phyloP scores from a whole-genome alignment of 2,329 filamentous ascomycete genomes.

The Colletotrichum siamense region DNA sequence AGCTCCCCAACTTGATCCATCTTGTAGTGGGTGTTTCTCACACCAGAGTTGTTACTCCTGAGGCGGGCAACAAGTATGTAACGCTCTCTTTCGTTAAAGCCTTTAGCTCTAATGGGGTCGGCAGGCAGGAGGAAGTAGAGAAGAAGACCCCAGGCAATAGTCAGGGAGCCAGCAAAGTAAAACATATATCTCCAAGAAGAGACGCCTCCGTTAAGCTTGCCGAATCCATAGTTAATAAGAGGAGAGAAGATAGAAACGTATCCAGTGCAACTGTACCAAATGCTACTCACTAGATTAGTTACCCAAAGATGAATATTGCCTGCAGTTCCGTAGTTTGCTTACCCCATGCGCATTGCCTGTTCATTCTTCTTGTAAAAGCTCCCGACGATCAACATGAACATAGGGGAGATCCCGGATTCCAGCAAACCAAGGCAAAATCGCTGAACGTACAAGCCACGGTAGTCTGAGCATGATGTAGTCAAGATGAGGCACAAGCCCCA shows the following conservation, averaged over 20 bases:
- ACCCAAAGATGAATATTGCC: not conserved
- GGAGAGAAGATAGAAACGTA: conserved; percentile 38
- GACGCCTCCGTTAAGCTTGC: conserved; percentile 30
- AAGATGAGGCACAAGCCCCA: conserved; percentile 36
- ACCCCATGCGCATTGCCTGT: conserved; percentile 34
- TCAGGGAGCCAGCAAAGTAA: conserved; percentile 36
- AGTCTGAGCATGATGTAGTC: conserved; percentile 35
- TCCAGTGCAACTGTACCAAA: conserved; percentile 43
- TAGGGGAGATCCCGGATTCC: conserved; percentile 36
- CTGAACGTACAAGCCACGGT: conserved; percentile 34
- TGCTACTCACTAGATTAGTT: conserved; percentile 24
- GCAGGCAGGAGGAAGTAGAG: conserved; percentile 33
- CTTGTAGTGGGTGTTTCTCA: conserved; percentile 50
- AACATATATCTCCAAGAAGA: conserved; percentile 39
- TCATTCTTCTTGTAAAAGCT: conserved; percentile 44
- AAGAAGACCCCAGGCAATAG: conserved; percentile 26
- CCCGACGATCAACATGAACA: conserved; percentile 41
- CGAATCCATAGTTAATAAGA: conserved; percentile 38
- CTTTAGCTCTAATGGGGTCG: conserved; percentile 31
- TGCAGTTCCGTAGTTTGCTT: not conserved
- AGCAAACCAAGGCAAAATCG: conserved; percentile 42
- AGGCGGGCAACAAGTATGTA: conserved; percentile 32
- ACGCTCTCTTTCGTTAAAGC: conserved; percentile 32
- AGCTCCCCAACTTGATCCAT: conserved; percentile 44
- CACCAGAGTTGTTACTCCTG: conserved; percentile 39